Evolutionary conservation across 495 filamentous ascomycete genomes (phyloP), one percentile per base, ranked within the genome.

Genomic region (Penicillium simplicissimum): DNA sequence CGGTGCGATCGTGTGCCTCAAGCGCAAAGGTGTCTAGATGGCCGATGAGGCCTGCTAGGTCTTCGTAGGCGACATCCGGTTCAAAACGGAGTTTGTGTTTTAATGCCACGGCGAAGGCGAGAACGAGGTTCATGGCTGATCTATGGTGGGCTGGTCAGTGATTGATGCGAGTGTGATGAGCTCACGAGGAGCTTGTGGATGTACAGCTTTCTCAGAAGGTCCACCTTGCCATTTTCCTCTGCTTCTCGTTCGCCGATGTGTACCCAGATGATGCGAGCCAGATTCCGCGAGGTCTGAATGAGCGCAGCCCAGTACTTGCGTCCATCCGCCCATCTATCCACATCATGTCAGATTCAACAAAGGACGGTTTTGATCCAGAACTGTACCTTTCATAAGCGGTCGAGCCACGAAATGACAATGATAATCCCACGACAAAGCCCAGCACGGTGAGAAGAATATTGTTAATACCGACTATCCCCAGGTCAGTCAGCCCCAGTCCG

Each of bases 71-170:
- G 19, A 88, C 85, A 71, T 90, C 91, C 0, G 91, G 90, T 67
- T 96, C 91, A 69, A 92, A 93, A 25, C 92, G 90, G 14, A 96
- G 84, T 67, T 86, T 88, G 77, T 93, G 92, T 70, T 94, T 96
- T 53, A 94, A 80, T 0, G 91, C 74, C 11, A 90, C 81, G 31
- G 88, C 82, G 68, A 90, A 96, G 3, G 90, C 90, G 19, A 92
- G 81, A 59, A 95, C 81, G 40, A 96, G 83, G 70, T 96, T 95
- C 71, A 95, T 83, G 3, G 87, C 89, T 0, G 91, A 87, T 45
- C 85, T 86, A 63, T 40, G 13, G 11, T 40, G 7, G 4, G 19
- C 33, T 28, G 38, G 40, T 31, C 51, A 53, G 43, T 71, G 59
- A 70, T 57, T 9, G 11, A 48, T 48, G 8, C 10, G 15, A 9